A percentile compares a stretch with the other conserved stretches of the same genome.
Evolutionary conservation across 768 basidiomycete species (phyloP).

Genomic region (Crepidotus variabilis): DNA sequence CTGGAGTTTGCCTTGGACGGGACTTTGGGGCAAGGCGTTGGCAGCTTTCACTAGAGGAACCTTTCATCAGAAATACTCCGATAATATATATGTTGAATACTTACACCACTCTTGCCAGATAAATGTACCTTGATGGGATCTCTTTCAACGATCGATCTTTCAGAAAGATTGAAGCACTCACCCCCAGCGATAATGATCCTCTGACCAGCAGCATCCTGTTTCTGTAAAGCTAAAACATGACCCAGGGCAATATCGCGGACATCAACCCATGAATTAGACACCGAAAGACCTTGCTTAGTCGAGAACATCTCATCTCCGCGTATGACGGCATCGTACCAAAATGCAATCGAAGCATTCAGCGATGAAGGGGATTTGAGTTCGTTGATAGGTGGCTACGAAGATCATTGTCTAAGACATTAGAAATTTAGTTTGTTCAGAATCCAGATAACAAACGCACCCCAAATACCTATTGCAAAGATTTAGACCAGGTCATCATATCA

Average conservation of each 20-base stretch:
- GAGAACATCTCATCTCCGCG: constrained; percentile 12
- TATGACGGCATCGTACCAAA: constrained; percentile 26
- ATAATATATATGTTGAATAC: constrained; percentile 7
- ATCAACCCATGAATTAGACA: constrained; percentile 36
- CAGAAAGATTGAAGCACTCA: not conserved
- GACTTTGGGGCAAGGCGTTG: constrained; percentile 21
- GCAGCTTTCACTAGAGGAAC: constrained; percentile 26
- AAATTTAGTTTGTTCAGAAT: no score
- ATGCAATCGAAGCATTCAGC: constrained; percentile 36
- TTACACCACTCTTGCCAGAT: constrained; percentile 35
- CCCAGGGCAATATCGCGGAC: constrained; percentile 56
- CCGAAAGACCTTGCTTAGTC: constrained; percentile 12
- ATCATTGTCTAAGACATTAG: no score
- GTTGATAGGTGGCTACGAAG: constrained; percentile 37
- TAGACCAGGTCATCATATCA: no score
- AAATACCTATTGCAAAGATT: no score
- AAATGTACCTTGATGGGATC: constrained; percentile 12
- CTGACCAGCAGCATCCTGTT: constrained; percentile 49
- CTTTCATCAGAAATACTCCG: not conserved
- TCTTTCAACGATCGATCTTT: not conserved
- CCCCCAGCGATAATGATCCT: constrained; percentile 38
- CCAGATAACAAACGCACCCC: no score
- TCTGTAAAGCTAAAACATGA: constrained; percentile 50
- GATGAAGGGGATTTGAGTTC: constrained; percentile 27
- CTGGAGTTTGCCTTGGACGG: constrained; percentile 14